phyloP scores from a whole-genome alignment of 1,284 basidiomycete genomes.

The Sutorius eximius region DNA sequence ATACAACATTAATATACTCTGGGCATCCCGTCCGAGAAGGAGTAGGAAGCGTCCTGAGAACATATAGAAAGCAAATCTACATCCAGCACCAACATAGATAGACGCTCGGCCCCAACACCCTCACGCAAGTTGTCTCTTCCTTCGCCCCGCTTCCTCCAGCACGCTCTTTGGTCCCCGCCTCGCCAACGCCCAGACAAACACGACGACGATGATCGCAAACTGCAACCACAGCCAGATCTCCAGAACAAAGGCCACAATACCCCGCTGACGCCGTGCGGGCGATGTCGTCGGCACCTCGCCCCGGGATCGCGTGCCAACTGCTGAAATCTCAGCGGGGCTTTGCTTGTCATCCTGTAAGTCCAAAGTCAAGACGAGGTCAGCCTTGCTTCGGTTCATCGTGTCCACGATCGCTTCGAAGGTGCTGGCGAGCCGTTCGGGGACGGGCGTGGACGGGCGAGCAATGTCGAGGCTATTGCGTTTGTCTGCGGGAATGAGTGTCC shows the following conservation, averaged over 20 bases:
- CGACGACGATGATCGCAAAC: slow-evolving; percentile 66
- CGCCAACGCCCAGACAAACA: slow-evolving; percentile 78
- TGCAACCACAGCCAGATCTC: slow-evolving; percentile 81
- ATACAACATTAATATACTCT: slow-evolving; percentile 29
- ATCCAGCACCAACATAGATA: slow-evolving; percentile 2
- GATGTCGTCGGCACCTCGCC: slow-evolving; percentile 15
- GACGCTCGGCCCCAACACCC: slow-evolving; percentile 33
- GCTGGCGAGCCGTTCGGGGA: slow-evolving; percentile 38
- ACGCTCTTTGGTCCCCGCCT: slow-evolving; percentile 70
- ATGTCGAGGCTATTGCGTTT: slow-evolving; percentile 14
- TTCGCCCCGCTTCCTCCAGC: slow-evolving; percentile 51
- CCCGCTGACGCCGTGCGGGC: slow-evolving; percentile 29
- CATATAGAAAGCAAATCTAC: slow-evolving; percentile 3
- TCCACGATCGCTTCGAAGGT: slow-evolving; percentile 46
- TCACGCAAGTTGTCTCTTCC: slow-evolving; percentile 35
- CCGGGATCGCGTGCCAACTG: neutral
- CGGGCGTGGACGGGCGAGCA: slow-evolving; percentile 31
- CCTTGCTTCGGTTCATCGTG: slow-evolving; percentile 33
- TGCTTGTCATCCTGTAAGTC: slow-evolving; percentile 14
- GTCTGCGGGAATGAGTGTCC: slow-evolving; percentile 27
- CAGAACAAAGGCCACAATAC: slow-evolving; percentile 52
- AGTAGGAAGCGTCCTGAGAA: neutral
- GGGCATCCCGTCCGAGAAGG: slow-evolving; percentile 9
- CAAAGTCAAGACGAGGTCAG: slow-evolving; percentile 11
- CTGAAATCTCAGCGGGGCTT: slow-evolving; percentile 1